Evolutionary conservation across 495 filamentous ascomycete species (phyloP).

Genomic region (Amorphotheca resinae): DNA sequence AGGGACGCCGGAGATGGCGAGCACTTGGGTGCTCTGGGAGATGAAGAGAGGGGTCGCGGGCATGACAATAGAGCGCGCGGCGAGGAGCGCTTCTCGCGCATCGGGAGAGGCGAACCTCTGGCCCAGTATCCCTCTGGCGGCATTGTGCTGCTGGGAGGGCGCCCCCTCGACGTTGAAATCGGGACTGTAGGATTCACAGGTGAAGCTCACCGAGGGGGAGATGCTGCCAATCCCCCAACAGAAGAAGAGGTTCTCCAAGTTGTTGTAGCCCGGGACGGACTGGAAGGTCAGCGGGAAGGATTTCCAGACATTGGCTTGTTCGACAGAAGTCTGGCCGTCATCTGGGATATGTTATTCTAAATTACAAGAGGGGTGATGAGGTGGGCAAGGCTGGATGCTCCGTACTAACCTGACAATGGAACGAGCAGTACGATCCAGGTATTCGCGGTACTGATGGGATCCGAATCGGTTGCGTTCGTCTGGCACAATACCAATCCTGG

Average conservation of each 20-base stretch:
- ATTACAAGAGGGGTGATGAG: no score
- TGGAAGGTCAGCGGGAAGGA: neutral
- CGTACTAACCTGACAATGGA: no score
- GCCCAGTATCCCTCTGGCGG: neutral
- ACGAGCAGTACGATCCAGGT: neutral
- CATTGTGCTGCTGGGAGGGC: neutral
- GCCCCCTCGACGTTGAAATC: neutral
- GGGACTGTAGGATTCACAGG: neutral
- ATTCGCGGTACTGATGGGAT: neutral
- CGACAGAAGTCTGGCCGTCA: no score
- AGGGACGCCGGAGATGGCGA: neutral
- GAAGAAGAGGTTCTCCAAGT: conserved; percentile 3
- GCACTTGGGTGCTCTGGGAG: neutral
- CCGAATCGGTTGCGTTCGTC: neutral
- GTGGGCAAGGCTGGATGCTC: no score
- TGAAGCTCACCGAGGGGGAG: neutral
- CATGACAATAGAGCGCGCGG: neutral
- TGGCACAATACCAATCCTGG: neutral
- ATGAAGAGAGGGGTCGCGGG: neutral
- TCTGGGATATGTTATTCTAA: no score
- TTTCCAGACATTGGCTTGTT: neutral
- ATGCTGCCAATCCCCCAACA: neutral
- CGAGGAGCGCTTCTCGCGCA: neutral
- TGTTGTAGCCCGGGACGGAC: neutral
- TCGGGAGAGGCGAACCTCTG: neutral